Percentiles rank a stretch among this genome's conserved stretches.
These are phyloP conservation scores for Penicillium herquei DNA, from an alignment of 495 filamentous ascomycete genomes.

Conservation along the genomic window DNA sequence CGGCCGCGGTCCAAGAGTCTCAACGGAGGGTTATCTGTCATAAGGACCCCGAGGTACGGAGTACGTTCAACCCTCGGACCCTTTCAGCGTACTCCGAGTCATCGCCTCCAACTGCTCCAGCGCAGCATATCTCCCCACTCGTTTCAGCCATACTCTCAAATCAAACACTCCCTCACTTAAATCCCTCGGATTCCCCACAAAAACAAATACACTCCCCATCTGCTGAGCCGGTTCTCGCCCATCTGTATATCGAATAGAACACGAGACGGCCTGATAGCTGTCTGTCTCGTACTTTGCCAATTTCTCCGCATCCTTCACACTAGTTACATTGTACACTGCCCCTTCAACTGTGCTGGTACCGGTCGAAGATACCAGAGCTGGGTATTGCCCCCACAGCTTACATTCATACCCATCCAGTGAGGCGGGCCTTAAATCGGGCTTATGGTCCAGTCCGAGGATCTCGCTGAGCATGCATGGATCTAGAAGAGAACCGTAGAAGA, in stretches of 20 bases:
- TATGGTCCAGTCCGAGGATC: conserved; percentile 13
- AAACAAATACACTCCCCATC: conserved; percentile 26
- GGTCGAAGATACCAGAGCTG: conserved; percentile 11
- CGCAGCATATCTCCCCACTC: not conserved
- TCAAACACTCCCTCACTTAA: conserved; percentile 30
- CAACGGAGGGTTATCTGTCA: no score
- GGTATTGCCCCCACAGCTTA: conserved; percentile 29
- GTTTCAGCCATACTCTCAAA: conserved; percentile 21
- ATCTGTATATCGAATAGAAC: conserved; percentile 24
- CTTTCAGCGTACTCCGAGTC: not conserved
- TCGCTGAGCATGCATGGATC: conserved; percentile 17
- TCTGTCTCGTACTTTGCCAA: conserved; percentile 31
- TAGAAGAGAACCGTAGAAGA: conserved; percentile 29
- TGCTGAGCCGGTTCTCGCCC: conserved; percentile 9
- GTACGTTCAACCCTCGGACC: not conserved
- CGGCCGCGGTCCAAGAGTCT: not conserved
- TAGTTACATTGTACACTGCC: conserved; percentile 26
- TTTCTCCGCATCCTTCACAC: conserved; percentile 15
- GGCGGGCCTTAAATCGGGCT: conserved; percentile 11
- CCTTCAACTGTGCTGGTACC: conserved; percentile 13
- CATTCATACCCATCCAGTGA: conserved; percentile 15
- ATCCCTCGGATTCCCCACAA: conserved; percentile 26
- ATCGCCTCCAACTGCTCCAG: conserved; percentile 1
- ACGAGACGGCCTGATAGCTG: conserved; percentile 19
- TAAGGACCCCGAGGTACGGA: no score